Evolutionary conservation across 495 filamentous ascomycete genomes (phyloP), one percentile per base, ranked within the genome.

Genomic region (Sphaerosporella brunnea): DNA sequence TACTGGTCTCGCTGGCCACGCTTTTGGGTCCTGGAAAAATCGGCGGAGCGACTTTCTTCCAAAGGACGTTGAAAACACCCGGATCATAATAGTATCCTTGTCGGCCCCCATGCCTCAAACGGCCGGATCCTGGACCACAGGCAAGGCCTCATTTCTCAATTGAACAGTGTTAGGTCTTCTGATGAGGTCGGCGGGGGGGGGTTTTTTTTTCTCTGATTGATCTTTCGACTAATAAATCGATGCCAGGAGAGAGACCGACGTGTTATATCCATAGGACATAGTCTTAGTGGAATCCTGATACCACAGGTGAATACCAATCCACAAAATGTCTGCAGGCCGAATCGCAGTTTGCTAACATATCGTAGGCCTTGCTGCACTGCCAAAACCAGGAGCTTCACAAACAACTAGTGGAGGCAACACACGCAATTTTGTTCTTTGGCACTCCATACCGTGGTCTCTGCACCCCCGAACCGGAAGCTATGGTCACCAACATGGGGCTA

Each of bases 261-360:
- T 10, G 36, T 64, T 2, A 47, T 65, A 18, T 58, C 63, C 21
- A 53, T 64, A 36, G 60, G 58, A 13, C 62, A 63, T 36, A 62
- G 63, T 36, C 52, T 64, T 48, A 58, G 63, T n/a, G 51, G 63
- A 0, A 55, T 65, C 28, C 54, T 64, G 7, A 37, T 65, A 11
- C 56, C 60, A 38, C 54, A 60, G 49, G 62, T 65, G 20, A n/a
- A n/a, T n/a, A n/a, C n/a, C n/a, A 0, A 5, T 19, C 13, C 8
- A 23, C 7, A 24, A 44, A 21, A 8, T 44, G 23, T 23, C 25
- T 19, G 23, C 15, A 8, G 5, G 19, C 18, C 36, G 36, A 32
- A 32, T n/a, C 7, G 28, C 5, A 7, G 28, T 7, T 39, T 39
- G 8, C 19, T 39, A 39, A 39, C 8, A 7, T 8, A 8, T 39